Base-by-base conservation (phyloP, 2,329 filamentous ascomycete species). In the Sclerotinia trifoliorum region DNA sequence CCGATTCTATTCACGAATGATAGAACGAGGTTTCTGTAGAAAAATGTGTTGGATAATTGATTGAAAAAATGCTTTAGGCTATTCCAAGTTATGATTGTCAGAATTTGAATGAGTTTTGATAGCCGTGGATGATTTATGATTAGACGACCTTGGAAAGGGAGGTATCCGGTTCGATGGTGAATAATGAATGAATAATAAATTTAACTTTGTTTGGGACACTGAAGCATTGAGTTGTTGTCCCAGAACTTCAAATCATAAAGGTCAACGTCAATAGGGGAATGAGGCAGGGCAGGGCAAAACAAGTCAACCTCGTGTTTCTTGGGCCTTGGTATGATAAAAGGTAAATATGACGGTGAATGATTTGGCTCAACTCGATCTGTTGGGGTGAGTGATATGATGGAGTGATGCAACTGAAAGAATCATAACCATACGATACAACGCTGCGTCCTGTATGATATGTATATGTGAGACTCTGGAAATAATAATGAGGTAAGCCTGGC, bases 371-470 rank as follows among this genome's bases (percentile, higher is more conserved):
- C n/a, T 44, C 24, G 42, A 39, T 44, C 11, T 32, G 19, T 32
- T 48, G 58, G 58, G 42, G 42, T 42, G 24, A 62, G 42, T 42
- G 24, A 62, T 62, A 42, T 52, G 19, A 48, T 57, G 32, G 55
- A 24, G 24, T 42, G 35, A 67, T 67, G 24, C 65, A 62, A 44
- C 35, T 35, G 65, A 44, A 61, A 29, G n/a, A 67, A 51, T 62
- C 42, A 46, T 26, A 62, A 35, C 42, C 65, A 48, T 35, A 58
- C 64, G 44, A 66, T 66, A 52, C 32, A 29, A 67, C 65, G 48
- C 65, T 51, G 56, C 26, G 48, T 60, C 64, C 46, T 67, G 65
- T 66, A 54, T 54, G 65, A 49, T 52, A 60, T 60, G 64, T 57
- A 42, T 49, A 26, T 57, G 32, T 52, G 65, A 58, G 65, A 58